Percentiles rank a stretch among this genome's conserved stretches.
Evolutionary conservation across 768 basidiomycete genomes (phyloP).

Genomic region (Galerina marginata): DNA sequence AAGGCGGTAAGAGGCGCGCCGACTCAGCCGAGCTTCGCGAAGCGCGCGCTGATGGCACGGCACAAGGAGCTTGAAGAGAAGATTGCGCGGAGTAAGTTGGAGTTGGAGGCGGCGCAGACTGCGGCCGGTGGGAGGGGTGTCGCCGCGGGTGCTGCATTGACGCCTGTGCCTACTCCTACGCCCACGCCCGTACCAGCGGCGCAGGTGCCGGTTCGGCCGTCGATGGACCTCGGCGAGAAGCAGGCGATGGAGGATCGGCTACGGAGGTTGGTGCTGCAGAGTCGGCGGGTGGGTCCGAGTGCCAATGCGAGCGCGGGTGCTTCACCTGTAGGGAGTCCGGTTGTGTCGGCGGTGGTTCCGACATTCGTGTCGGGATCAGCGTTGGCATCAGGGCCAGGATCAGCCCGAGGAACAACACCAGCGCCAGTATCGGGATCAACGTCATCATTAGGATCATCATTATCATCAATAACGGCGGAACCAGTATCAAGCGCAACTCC

Average conservation of each 20-base stretch:
- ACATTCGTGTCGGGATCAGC: no score
- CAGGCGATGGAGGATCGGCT: conserved; percentile 48
- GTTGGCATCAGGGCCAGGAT: no score
- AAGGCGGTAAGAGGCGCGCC: conserved; percentile 44
- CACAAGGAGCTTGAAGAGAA: conserved; percentile 52
- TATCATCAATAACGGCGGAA: no score
- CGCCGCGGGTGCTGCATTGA: conserved; percentile 6
- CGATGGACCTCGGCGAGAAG: conserved; percentile 29
- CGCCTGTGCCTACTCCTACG: neutral
- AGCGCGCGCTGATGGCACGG: conserved; percentile 43
- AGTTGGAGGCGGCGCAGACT: conserved; percentile 31
- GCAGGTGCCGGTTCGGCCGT: conserved; percentile 8
- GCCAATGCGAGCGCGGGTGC: no score
- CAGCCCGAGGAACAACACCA: no score
- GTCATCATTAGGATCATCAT: no score
- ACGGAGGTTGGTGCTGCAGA: conserved; percentile 45
- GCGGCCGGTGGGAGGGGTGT: conserved; percentile 38
- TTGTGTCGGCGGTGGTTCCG: no score
- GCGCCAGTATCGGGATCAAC: no score
- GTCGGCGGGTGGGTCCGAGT: conserved; percentile 29
- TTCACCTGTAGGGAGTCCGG: no score
- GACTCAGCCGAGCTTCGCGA: conserved; percentile 42
- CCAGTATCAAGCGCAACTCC: no score
- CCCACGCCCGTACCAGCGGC: neutral
- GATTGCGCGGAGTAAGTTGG: conserved; percentile 42